These are phyloP conservation scores for Hirschfeldia incana DNA, from an alignment of 345 rosid species.

Conservation along the genomic window DNA sequence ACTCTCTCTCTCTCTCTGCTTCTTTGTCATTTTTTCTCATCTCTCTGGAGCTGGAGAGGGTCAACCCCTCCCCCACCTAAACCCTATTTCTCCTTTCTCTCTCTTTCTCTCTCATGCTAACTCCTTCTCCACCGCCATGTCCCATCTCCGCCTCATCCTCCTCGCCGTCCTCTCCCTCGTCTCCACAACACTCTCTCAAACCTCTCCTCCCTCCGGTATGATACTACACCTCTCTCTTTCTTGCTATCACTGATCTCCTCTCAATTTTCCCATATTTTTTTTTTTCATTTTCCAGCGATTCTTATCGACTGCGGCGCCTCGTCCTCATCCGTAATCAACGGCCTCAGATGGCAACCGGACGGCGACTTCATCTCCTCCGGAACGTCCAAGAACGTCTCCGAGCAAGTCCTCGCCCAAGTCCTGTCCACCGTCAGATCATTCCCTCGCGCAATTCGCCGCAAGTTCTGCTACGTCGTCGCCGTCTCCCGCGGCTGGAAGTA, in stretches of 20 bases:
- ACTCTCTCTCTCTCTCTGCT: conserved; percentile 46
- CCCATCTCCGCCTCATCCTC: conserved; percentile 28
- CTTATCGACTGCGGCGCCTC: conserved; percentile 79
- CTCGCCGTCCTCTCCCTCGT: conserved; percentile 40
- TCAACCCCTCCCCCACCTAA: conserved; percentile 42
- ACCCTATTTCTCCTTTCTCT: not conserved
- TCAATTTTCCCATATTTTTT: not conserved
- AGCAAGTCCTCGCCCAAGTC: conserved; percentile 25
- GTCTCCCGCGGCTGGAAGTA: conserved; percentile 63
- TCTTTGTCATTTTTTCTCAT: conserved; percentile 29
- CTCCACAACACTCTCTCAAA: conserved; percentile 48
- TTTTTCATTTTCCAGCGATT: conserved; percentile 37
- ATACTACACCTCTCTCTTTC: not conserved
- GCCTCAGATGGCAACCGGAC: conserved; percentile 67
- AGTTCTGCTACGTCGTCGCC: conserved; percentile 66
- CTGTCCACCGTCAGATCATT: conserved; percentile 81
- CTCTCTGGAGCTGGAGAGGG: conserved; percentile 40
- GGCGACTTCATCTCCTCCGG: conserved; percentile 48
- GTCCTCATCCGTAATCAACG: conserved; percentile 41
- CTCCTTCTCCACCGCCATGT: conserved; percentile 30
- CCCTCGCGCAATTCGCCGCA: conserved; percentile 49
- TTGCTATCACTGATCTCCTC: not conserved
- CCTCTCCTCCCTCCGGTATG: conserved; percentile 46
- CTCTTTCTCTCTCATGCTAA: conserved; percentile 3
- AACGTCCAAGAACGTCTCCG: conserved; percentile 49